Conservation (phyloP, 345 rosid species). For the Noccaea caerulescens region DNA sequence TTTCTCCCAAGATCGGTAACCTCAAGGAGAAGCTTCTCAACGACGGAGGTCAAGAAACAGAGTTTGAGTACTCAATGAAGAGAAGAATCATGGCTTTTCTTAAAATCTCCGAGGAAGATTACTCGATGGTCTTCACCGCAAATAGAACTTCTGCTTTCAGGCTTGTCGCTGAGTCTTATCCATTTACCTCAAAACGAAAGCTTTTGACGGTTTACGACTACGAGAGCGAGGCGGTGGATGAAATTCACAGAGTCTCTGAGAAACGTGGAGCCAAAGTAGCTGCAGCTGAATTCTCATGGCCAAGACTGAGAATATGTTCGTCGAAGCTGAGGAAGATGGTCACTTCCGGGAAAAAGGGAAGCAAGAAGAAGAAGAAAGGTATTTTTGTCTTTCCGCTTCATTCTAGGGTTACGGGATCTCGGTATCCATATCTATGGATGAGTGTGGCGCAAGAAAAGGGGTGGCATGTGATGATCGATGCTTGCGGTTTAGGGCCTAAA, state of each 20-base stretch:
- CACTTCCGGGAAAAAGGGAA: slow-evolving; percentile 56
- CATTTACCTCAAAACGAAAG: slow-evolving; percentile 61
- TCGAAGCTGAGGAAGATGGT: slow-evolving; percentile 67
- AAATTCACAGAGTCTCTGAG: slow-evolving; percentile 65
- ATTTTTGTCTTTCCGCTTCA: slow-evolving; percentile 88
- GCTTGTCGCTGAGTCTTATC: slow-evolving; percentile 88
- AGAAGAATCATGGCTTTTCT: slow-evolving; percentile 78
- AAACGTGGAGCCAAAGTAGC: slow-evolving; percentile 72
- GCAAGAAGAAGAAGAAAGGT: slow-evolving; percentile 63
- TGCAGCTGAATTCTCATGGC: slow-evolving; percentile 95
- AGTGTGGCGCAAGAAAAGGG: slow-evolving; percentile 82
- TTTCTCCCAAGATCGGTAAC: slow-evolving; percentile 76
- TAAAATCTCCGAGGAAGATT: slow-evolving; percentile 71
- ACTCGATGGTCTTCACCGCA: slow-evolving; percentile 86
- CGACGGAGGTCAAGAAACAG: slow-evolving; percentile 76
- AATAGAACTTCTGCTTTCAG: slow-evolving; percentile 93
- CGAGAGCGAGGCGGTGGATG: slow-evolving; percentile 81
- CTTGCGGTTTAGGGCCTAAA: slow-evolving; percentile 90
- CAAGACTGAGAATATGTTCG: slow-evolving; percentile 72
- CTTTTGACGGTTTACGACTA: slow-evolving; percentile 88
- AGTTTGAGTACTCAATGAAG: slow-evolving; percentile 69
- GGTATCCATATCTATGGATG: slow-evolving; percentile 95
- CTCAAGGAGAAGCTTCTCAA: slow-evolving; percentile 79
- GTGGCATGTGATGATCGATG: slow-evolving; percentile 91
- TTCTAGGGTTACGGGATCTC: slow-evolving; percentile 83